Evolutionary conservation across 73 alveolate genomes (phyloP), one percentile per base, ranked within the genome.

Genomic region (Symbiodinium natans): DNA sequence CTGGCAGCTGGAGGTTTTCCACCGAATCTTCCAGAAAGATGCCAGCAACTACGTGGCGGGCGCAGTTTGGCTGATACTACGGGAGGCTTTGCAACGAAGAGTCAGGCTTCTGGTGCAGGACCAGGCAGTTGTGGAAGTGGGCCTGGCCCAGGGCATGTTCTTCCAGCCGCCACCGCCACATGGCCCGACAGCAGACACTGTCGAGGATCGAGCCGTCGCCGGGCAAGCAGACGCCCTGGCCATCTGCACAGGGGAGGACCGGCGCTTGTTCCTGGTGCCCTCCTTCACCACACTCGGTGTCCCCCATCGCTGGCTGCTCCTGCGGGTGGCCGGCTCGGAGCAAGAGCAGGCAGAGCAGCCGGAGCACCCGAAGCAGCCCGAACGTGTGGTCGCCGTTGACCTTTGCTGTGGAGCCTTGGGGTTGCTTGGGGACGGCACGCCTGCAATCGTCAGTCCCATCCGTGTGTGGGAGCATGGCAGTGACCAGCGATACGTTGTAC

Each of bases 41-140:
- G 97, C 97, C 56, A 73, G 97, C 89, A 13, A 54, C 10, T 71
- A 71, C 56, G 97, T 73, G 23, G 97, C 97, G 34, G 97, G 97
- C 8, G 56, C 82, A 1, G 43, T 74, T 25, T 74, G 40, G 43
- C 84, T 74, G 84, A 41, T 74, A 23, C 43, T 74, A 43, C 84
- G 84, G 43, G 84, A 74, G 42, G 43, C 40, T 29, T 43, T 74
- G 41, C 43, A 23, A 15, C 84, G 80, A 9, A 36, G 80, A 27
- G 2, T 63, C 33, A 31, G 29, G 29, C 84, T 74, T 0, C 84
- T 13, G 42, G 43, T 74, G 84, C 41, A 74, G 84, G 84, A 43
- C 43, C 41, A 29, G 43, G 19, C 80, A 5, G 27, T 74, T 29
- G 5, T 74, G 43, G 84, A 74, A 3, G 84, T 34, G 43, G 43